Conservation (phyloP, 352 stramenopile species). For the Globisporangium apiculatum region DNA sequence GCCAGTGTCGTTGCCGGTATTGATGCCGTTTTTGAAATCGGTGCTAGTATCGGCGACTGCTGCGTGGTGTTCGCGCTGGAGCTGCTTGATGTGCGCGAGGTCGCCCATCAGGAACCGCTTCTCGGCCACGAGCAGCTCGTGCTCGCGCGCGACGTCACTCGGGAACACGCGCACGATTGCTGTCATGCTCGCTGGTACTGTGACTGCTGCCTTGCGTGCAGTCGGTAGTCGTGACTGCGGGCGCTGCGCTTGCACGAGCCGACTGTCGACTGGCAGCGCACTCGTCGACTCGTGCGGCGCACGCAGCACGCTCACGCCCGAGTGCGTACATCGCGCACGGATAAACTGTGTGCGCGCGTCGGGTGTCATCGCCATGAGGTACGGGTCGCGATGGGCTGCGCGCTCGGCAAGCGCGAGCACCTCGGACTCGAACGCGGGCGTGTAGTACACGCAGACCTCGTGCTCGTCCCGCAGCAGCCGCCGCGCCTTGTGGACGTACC, state of each 20-base stretch:
- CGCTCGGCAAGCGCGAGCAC: slow-evolving; percentile 46
- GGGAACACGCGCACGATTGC: slow-evolving; percentile 53
- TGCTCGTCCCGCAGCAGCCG: slow-evolving; percentile 49
- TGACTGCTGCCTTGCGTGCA: not conserved
- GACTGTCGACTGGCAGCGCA: slow-evolving; percentile 8
- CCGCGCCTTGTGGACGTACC: slow-evolving; percentile 41
- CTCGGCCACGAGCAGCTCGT: slow-evolving; percentile 43
- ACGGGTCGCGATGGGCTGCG: slow-evolving; percentile 48
- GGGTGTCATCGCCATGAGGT: slow-evolving; percentile 48
- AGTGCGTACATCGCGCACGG: slow-evolving; percentile 33
- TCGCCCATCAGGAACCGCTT: slow-evolving; percentile 58
- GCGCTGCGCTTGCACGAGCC: slow-evolving; percentile 11
- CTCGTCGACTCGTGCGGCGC: slow-evolving; percentile 20
- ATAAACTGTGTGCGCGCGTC: slow-evolving; percentile 37
- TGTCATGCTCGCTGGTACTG: not conserved
- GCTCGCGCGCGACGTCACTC: slow-evolving; percentile 34
- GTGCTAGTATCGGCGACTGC: not conserved
- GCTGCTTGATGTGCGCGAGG: slow-evolving; percentile 24
- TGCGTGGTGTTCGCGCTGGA: slow-evolving; percentile 14
- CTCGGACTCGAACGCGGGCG: slow-evolving; percentile 36
- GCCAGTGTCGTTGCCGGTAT: slow-evolving; percentile 1
- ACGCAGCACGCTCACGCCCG: slow-evolving; percentile 54
- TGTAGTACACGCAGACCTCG: slow-evolving; percentile 77
- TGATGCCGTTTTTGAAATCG: no score
- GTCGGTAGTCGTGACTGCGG: not conserved